Percentiles rank a stretch among this genome's conserved stretches.
Conservation (phyloP, 495 filamentous ascomycete genomes). For the Niebla homalea region DNA sequence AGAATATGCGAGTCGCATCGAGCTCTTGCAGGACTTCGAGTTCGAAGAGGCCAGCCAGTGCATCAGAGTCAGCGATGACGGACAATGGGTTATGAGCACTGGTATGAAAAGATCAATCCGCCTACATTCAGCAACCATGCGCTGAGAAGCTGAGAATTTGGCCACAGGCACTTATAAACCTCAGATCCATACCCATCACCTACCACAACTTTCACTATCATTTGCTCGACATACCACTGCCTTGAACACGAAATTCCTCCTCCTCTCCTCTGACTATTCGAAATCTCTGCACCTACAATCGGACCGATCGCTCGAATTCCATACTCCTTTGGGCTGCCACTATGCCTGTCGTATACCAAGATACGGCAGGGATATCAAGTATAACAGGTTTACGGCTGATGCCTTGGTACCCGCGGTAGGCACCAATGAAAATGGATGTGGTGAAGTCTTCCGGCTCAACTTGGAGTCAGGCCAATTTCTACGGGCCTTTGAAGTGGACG, state of each 20-base stretch:
- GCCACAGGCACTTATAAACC: constrained; percentile 71
- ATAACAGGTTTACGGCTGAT: constrained; percentile 74
- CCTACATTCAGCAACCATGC: background rate
- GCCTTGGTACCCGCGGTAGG: constrained; percentile 80
- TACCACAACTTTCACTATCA: constrained; percentile 83
- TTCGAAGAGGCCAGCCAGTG: constrained; percentile 97
- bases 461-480: constrained; percentile 84
- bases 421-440: constrained; percentile 65
- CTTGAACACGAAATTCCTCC: constrained; percentile 83
- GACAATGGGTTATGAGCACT: constrained; percentile 96
- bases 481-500: constrained; percentile 66
- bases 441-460: constrained; percentile 88
- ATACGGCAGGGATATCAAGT: constrained; percentile 82
- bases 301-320: constrained; percentile 85
- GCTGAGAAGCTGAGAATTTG: background rate
- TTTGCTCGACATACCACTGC: constrained; percentile 85
- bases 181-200: constrained; percentile 89
- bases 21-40: constrained; percentile 93
- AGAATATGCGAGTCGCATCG: constrained; percentile 84
- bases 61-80: constrained; percentile 84
- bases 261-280: constrained; percentile 88
- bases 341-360: constrained; percentile 77
- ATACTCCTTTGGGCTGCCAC: constrained; percentile 80
- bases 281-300: constrained; percentile 90
- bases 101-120: constrained; percentile 38